Percentiles rank a stretch among this genome's conserved stretches.
Conservation (phyloP, 163 green algal species). For the Prototheca stagnorum region DNA sequence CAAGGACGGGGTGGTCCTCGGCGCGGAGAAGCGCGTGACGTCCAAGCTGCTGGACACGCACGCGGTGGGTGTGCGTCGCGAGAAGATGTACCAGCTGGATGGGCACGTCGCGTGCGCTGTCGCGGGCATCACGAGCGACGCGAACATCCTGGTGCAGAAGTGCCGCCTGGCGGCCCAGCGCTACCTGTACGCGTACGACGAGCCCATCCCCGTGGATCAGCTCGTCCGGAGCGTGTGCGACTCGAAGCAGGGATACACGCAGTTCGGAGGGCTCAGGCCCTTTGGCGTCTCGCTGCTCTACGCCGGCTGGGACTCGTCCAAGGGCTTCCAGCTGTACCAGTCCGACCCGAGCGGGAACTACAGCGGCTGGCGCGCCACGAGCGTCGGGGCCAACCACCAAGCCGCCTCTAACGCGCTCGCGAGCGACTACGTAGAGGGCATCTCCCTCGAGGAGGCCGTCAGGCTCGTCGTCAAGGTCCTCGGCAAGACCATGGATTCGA, state of each 20-base stretch:
- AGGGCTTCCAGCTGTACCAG: conserved; percentile 96
- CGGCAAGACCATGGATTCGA: conserved; percentile 96
- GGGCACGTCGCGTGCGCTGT: conserved; percentile 91
- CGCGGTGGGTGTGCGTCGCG: conserved; percentile 67
- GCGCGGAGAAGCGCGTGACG: conserved; percentile 95
- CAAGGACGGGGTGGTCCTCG: conserved; percentile 84
- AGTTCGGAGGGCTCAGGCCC: conserved; percentile 90
- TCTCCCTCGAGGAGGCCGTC: conserved; percentile 35
- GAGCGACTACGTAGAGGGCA: conserved; percentile 78
- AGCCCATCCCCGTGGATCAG: conserved; percentile 95
- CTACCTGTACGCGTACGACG: conserved; percentile 74
- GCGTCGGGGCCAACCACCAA: conserved; percentile 85
- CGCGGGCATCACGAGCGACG: conserved; percentile 91
- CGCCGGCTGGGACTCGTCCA: conserved; percentile 65
- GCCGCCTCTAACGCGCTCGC: conserved; percentile 88
- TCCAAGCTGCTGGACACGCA: conserved; percentile 93
- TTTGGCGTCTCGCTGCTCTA: conserved; percentile 97
- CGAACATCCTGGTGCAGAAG: conserved; percentile 98
- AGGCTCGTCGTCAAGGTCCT: conserved; percentile 71
- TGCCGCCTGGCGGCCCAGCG: conserved; percentile 73
- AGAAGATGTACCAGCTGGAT: conserved; percentile 99
- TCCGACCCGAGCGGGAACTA: conserved; percentile 95
- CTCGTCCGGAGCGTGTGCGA: conserved; percentile 88
- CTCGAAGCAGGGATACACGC: conserved; percentile 96
- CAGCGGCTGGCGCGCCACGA: conserved; percentile 90